Conservation (phyloP, 2,329 filamentous ascomycete species). For the Ilyonectria sp. region DNA sequence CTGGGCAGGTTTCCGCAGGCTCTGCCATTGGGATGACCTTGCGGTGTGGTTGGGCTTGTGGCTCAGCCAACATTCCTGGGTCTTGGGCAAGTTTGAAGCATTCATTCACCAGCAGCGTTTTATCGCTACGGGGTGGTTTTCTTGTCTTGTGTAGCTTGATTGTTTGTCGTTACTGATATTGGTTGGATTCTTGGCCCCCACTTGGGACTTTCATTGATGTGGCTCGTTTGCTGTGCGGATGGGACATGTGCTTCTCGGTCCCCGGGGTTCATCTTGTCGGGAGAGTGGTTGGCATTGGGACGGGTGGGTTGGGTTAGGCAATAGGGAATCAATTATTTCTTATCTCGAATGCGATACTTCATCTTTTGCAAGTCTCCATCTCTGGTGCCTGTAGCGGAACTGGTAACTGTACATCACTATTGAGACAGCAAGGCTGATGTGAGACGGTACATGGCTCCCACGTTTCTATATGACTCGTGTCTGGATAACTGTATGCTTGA, state of each 20-base stretch:
- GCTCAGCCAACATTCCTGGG: background rate
- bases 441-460: background rate
- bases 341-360: constrained; percentile 19
- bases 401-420: background rate
- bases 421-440: background rate
- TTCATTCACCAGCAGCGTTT: constrained; percentile 13
- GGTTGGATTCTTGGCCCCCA: constrained; percentile 17
- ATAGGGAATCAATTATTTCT: constrained; percentile 32
- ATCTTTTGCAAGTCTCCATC: constrained; percentile 1
- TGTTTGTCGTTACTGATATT: constrained; percentile 16
- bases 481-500: background rate
- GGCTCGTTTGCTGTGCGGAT: constrained; percentile 27
- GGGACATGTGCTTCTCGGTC: constrained; percentile 29
- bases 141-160: constrained; percentile 12
- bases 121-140: constrained; percentile 5
- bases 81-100: constrained; percentile 9
- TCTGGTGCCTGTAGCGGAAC: background rate
- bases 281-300: constrained; percentile 40
- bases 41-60: background rate
- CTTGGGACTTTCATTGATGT: constrained; percentile 6
- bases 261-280: constrained; percentile 32
- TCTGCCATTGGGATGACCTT: constrained; percentile 10
- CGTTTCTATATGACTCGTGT: background rate
- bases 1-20: constrained; percentile 3
- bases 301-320: constrained; percentile 34